Percentiles rank a stretch among this genome's conserved stretches.
Evolutionary conservation across 1,284 basidiomycete species (phyloP).

Genomic region (Marasmius oreades): DNA sequence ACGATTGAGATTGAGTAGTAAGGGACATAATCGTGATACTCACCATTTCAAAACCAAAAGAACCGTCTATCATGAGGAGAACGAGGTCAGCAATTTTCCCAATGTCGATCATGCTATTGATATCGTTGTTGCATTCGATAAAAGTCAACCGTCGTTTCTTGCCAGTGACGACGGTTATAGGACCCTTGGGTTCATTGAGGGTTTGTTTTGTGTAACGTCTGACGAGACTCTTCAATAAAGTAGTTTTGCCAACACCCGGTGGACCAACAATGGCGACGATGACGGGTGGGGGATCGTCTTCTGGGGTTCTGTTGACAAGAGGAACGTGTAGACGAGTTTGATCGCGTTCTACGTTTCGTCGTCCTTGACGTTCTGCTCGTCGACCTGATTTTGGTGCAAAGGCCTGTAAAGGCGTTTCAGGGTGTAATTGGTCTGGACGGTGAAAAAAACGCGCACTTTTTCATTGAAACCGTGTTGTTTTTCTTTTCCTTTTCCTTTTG

Average conservation of each 20-base stretch:
- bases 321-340: slow-evolving; percentile 96
- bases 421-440: slow-evolving; percentile 1
- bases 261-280: slow-evolving; percentile 97
- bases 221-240: slow-evolving; percentile 89
- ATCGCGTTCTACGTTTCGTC: slow-evolving; percentile 90
- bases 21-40: too few relatives aligned
- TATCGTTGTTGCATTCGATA: slow-evolving; percentile 96
- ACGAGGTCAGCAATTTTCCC: slow-evolving; percentile 97
- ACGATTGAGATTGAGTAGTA: too few relatives aligned
- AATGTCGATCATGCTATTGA: slow-evolving; percentile 98
- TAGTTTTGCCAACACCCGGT: slow-evolving; percentile 96
- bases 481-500: slow-evolving; percentile 67
- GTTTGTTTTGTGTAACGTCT: slow-evolving; percentile 95
- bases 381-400: slow-evolving; percentile 93
- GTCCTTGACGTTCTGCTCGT: slow-evolving; percentile 83
- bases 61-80: slow-evolving; percentile 96
- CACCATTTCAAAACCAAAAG: slow-evolving; percentile 99
- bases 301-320: slow-evolving; percentile 90
- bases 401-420: slow-evolving; percentile 48
- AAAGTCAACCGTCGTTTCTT: slow-evolving; percentile 94
- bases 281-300: slow-evolving; percentile 90
- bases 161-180: slow-evolving; percentile 92
- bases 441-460: slow-evolving; percentile 56
- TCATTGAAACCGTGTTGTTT: slow-evolving; percentile 82
- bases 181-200: slow-evolving; percentile 86